Evolutionary conservation across 352 stramenopile species (phyloP), one percentile per base, ranked within the genome.

Genomic region (Phytophthora rubi): DNA sequence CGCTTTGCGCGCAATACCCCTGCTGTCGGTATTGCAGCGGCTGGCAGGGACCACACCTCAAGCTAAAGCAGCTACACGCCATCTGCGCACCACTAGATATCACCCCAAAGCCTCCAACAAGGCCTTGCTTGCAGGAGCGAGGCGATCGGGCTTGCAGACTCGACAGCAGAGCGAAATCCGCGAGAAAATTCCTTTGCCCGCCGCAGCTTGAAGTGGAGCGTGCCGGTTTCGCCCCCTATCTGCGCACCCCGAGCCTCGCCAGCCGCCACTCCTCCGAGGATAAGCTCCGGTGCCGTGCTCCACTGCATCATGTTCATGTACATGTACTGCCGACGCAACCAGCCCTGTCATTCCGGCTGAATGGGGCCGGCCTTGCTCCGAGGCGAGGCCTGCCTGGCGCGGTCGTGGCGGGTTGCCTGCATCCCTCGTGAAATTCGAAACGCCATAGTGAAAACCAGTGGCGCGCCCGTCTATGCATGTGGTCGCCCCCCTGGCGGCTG

Each of bases 401-500:
- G 23, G 23, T 26, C 35, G 35, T 42, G 35, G 35, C 3, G 35
- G 35, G 35, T 42, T 42, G 35, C 35, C 10, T 16, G 35, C 35
- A 16, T 42, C 35, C 35, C 35, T 42, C 35, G 35, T 9, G 35
- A 49, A 65, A 64, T 54, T 69, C 63, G 68, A 72, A 73, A 53
- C 52, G n/a, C 9, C 6, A 71, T 71, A 71, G n/a, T 66, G 33
- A 66, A 61, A 15, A 23, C 33, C 44, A 65, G 52, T 68, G 10
- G n/a, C 35, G 53, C 47, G 16, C 33, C 59, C 39, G 53, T 47
- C 44, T 66, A 35, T 68, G 35, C 42, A 16, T 53, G 18, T 4
- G 4, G 35, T n/a, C n/a, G n/a, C n/a, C n/a, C n/a, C n/a, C n/a
- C n/a, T n/a, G n/a, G n/a, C n/a, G n/a, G n/a, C n/a, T n/a, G n/a